phyloP scores from a whole-genome alignment of 352 stramenopile species.

The Globisporangium viniferum region DNA sequence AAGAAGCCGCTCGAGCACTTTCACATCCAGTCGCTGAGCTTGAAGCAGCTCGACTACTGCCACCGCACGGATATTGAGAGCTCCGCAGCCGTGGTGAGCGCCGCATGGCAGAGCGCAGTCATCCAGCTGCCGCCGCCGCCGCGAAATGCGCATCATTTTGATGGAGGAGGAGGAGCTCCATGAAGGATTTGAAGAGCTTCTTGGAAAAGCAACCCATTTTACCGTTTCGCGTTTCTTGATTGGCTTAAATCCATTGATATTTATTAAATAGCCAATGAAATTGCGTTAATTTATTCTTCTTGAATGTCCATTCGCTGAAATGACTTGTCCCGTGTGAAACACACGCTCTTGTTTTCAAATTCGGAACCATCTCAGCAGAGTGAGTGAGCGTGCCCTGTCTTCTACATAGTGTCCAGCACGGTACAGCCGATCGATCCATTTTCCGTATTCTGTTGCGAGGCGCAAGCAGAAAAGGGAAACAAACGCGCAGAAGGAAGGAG shows the following conservation, averaged over 20 bases:
- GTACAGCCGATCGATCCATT: background rate
- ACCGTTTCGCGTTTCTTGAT: background rate
- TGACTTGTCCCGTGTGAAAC: background rate
- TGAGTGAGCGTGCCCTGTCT: background rate
- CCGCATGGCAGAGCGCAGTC: conserved; percentile 3
- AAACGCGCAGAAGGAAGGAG: background rate
- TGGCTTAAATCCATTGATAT: background rate
- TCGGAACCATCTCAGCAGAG: background rate
- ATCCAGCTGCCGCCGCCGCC: conserved; percentile 1
- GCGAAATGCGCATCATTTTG: background rate
- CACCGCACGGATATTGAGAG: background rate
- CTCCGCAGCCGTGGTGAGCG: background rate
- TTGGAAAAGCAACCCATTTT: background rate
- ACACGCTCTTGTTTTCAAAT: background rate
- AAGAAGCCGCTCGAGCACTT: conserved; percentile 25
- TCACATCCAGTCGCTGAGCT: conserved; percentile 24
- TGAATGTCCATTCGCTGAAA: background rate
- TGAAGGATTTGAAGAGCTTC: background rate
- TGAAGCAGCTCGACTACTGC: conserved; percentile 27
- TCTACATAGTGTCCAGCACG: conserved; percentile 7
- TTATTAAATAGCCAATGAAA: background rate
- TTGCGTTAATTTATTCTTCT: background rate
- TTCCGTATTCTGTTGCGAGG: background rate
- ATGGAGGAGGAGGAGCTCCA: background rate
- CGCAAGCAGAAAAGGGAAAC: background rate